These are phyloP conservation scores for Colletotrichum sp. DNA, from an alignment of 2,329 filamentous ascomycete genomes.

Conservation along the genomic window DNA sequence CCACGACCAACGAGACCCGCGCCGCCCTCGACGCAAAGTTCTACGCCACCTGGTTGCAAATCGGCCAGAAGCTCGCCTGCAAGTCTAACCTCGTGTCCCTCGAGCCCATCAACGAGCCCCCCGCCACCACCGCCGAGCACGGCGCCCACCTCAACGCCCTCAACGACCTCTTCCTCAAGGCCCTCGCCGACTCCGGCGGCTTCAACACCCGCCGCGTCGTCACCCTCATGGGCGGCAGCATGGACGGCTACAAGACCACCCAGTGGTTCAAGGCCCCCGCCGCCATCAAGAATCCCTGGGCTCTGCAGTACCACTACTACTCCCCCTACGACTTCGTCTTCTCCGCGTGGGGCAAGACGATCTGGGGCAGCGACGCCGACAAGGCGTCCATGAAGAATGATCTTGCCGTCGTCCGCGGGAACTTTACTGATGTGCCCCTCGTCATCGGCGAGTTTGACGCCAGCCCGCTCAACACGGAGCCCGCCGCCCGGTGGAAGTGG, in stretches of 20 bases:
- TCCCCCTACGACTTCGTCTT: constrained; percentile 57
- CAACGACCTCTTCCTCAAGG: constrained; percentile 60
- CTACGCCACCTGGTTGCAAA: constrained; percentile 61
- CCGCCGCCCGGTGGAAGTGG: constrained; percentile 62
- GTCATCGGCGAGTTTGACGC: constrained; percentile 64
- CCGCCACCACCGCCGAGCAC: constrained; percentile 54
- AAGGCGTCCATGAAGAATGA: constrained; percentile 54
- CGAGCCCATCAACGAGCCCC: constrained; percentile 65
- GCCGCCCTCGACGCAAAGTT: constrained; percentile 62
- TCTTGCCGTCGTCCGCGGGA: constrained; percentile 53
- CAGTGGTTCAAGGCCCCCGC: constrained; percentile 57
- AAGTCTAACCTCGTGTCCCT: constrained; percentile 60
- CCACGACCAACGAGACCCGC: constrained; percentile 45
- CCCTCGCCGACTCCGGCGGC: constrained; percentile 58
- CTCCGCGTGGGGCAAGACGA: constrained; percentile 62
- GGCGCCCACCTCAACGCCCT: constrained; percentile 57
- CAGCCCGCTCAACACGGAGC: constrained; percentile 54
- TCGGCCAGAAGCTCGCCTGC: constrained; percentile 58
- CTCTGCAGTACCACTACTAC: constrained; percentile 68
- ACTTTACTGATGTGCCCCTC: constrained; percentile 60
- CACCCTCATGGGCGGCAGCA: constrained; percentile 54
- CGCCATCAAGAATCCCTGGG: constrained; percentile 60
- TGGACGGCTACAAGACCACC: constrained; percentile 55
- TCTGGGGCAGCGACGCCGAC: constrained; percentile 61
- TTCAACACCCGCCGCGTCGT: constrained; percentile 61